Conservation (phyloP, 2,329 filamentous ascomycete genomes). For the Verticillium tricorpus region DNA sequence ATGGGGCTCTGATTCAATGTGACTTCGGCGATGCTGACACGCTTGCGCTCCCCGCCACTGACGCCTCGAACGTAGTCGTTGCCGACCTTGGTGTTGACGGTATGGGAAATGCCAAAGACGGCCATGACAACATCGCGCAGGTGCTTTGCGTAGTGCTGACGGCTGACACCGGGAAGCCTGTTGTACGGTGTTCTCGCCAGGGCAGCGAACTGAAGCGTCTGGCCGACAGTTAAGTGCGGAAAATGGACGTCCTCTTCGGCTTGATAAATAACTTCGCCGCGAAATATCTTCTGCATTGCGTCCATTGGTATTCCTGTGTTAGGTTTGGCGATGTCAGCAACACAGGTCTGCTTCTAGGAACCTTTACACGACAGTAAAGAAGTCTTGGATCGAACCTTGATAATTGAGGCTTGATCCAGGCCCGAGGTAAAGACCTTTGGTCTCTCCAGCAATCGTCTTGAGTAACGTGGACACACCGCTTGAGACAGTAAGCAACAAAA, state of each 20-base stretch:
- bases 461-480: slow-evolving; percentile 53
- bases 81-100: slow-evolving; percentile 55
- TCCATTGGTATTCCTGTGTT: slow-evolving; percentile 20
- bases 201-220: slow-evolving; percentile 60
- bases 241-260: slow-evolving; percentile 62
- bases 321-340: not conserved
- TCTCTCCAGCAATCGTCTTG: slow-evolving; percentile 51
- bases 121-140: slow-evolving; percentile 48
- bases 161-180: slow-evolving; percentile 52
- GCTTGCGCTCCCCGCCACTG: slow-evolving; percentile 56
- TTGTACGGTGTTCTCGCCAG: slow-evolving; percentile 57
- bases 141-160: slow-evolving; percentile 36
- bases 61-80: slow-evolving; percentile 52
- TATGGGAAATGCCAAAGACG: slow-evolving; percentile 60
- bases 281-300: slow-evolving; percentile 37
- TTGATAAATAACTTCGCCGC: slow-evolving; percentile 58
- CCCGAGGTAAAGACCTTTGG: slow-evolving; percentile 44
- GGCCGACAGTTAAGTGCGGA: slow-evolving; percentile 58
- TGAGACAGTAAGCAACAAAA: not conserved
- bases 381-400: slow-evolving; percentile 30
- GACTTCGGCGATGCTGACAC: slow-evolving; percentile 65
- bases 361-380: too few relatives aligned
- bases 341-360: not conserved
- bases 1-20: slow-evolving; percentile 40
- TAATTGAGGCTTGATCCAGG: slow-evolving; percentile 44